phyloP scores from a whole-genome alignment of 768 basidiomycete genomes.

The Exidia glandulosa region DNA sequence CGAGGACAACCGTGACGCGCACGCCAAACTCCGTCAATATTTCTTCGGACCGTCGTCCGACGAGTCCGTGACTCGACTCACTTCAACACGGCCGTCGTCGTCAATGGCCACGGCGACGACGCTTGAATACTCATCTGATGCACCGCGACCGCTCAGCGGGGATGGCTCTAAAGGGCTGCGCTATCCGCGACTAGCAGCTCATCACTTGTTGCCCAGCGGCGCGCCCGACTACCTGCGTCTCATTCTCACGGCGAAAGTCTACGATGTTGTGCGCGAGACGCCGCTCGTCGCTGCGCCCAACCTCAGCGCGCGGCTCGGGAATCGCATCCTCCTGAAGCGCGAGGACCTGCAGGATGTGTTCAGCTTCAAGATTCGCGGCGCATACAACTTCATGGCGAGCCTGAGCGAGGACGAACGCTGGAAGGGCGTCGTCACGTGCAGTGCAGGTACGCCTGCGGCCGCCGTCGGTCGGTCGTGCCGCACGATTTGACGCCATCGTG shows the following conservation, averaged over 20 bases:
- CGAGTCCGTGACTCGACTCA: neutral
- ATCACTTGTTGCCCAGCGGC: slow-evolving; percentile 51
- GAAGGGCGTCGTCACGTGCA: slow-evolving; percentile 97
- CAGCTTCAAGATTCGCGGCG: slow-evolving; percentile 97
- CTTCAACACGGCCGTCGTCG: neutral
- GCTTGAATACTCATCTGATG: slow-evolving; percentile 57
- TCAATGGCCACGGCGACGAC: slow-evolving; percentile 21
- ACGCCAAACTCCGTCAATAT: neutral
- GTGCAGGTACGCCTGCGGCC: slow-evolving; percentile 77
- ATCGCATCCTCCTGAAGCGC: slow-evolving; percentile 91
- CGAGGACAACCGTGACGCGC: neutral
- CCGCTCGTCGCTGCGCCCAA: slow-evolving; percentile 81
- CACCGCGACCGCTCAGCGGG: slow-evolving; percentile 43
- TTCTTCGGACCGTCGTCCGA: neutral
- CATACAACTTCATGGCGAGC: slow-evolving; percentile 96
- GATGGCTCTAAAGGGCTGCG: slow-evolving; percentile 1
- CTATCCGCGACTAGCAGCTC: slow-evolving; percentile 58
- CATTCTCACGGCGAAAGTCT: slow-evolving; percentile 82
- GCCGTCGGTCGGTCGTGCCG: neutral
- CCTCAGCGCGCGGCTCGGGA: slow-evolving; percentile 79
- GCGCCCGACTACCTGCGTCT: slow-evolving; percentile 83
- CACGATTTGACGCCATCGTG: slow-evolving; percentile 2
- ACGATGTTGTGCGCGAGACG: slow-evolving; percentile 81
- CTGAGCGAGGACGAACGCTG: slow-evolving; percentile 81
- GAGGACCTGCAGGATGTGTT: slow-evolving; percentile 97